phyloP scores from a whole-genome alignment of 2,329 filamentous ascomycete species.

The Anisogramma anomala region DNA sequence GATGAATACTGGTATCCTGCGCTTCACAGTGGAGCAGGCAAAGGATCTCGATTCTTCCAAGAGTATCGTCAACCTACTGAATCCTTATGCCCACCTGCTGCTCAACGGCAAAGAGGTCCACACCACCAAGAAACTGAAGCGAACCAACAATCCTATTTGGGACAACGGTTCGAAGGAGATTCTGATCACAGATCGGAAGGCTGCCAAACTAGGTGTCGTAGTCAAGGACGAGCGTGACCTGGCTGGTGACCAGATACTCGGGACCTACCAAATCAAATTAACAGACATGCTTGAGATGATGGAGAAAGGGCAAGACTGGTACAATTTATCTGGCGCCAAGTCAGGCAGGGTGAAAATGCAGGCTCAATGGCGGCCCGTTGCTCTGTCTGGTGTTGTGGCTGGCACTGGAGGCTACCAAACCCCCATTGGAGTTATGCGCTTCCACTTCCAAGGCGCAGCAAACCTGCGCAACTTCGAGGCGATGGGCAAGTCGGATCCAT shows the following conservation, averaged over 20 bases:
- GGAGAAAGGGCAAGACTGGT: slow-evolving; percentile 94
- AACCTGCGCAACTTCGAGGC: slow-evolving; percentile 87
- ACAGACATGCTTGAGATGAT: slow-evolving; percentile 86
- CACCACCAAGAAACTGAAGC: slow-evolving; percentile 82
- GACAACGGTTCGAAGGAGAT: slow-evolving; percentile 87
- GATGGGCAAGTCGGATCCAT: slow-evolving; percentile 93
- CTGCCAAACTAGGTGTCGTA: slow-evolving; percentile 77
- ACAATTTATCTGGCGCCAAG: slow-evolving; percentile 69
- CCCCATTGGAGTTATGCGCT: slow-evolving; percentile 86
- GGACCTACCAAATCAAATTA: slow-evolving; percentile 89
- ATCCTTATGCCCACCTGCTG: slow-evolving; percentile 78
- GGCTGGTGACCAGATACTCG: slow-evolving; percentile 68
- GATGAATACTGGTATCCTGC: slow-evolving; percentile 83
- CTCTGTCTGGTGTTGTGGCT: slow-evolving; percentile 63
- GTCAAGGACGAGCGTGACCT: slow-evolving; percentile 94
- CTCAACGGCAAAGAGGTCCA: slow-evolving; percentile 90
- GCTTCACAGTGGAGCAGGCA: slow-evolving; percentile 87
- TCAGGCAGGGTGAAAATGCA: slow-evolving; percentile 81
- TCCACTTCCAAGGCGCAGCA: slow-evolving; percentile 77
- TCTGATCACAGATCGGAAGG: slow-evolving; percentile 85
- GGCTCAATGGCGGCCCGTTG: slow-evolving; percentile 91
- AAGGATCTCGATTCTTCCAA: slow-evolving; percentile 91
- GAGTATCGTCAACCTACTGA: slow-evolving; percentile 82
- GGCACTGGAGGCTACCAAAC: slow-evolving; percentile 83
- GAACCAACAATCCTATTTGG: slow-evolving; percentile 96